A percentile compares a stretch with the other conserved stretches of the same genome.
Conservation (phyloP, 192 early-diverging fungal genomes). For the Podila minutissima region DNA sequence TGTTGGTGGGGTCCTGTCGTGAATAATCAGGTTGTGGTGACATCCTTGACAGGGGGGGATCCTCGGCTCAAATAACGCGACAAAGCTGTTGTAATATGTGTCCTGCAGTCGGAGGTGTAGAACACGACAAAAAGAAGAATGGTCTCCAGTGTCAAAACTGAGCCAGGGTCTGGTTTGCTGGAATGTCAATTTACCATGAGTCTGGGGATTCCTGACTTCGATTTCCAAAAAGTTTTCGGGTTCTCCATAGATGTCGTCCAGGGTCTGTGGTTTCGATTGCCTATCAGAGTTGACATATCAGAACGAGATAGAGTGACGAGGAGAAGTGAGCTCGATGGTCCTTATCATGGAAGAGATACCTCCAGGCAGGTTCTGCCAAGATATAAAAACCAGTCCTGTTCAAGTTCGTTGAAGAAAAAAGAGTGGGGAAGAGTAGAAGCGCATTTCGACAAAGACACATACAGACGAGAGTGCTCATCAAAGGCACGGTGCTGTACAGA, state of each 20-base stretch:
- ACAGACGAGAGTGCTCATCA: slow-evolving; percentile 54
- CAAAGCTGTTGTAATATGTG: too few species aligned
- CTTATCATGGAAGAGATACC: neutral
- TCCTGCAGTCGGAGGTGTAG: too few species aligned
- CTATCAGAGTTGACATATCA: slow-evolving; percentile 6
- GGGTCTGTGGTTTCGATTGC: slow-evolving; percentile 63
- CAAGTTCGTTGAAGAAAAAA: neutral
- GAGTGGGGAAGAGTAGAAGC: neutral
- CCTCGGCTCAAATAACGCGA: too few species aligned
- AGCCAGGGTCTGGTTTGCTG: neutral
- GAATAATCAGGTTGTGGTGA: too few species aligned
- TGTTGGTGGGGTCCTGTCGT: too few species aligned
- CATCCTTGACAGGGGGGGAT: too few species aligned
- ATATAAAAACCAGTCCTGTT: too few species aligned
- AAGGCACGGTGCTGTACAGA: slow-evolving; percentile 52
- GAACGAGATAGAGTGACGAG: neutral
- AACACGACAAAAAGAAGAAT: neutral
- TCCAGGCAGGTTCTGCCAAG: neutral
- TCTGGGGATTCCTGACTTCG: slow-evolving; percentile 90
- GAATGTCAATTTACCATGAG: slow-evolving; percentile 66
- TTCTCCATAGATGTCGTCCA: slow-evolving; percentile 80
- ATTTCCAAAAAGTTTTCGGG: slow-evolving; percentile 99
- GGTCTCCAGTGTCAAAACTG: neutral
- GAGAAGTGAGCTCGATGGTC: neutral
- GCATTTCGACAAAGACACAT: neutral